phyloP scores from a whole-genome alignment of 768 basidiomycete genomes.

The Rhodosporidiobolus odoratus region DNA sequence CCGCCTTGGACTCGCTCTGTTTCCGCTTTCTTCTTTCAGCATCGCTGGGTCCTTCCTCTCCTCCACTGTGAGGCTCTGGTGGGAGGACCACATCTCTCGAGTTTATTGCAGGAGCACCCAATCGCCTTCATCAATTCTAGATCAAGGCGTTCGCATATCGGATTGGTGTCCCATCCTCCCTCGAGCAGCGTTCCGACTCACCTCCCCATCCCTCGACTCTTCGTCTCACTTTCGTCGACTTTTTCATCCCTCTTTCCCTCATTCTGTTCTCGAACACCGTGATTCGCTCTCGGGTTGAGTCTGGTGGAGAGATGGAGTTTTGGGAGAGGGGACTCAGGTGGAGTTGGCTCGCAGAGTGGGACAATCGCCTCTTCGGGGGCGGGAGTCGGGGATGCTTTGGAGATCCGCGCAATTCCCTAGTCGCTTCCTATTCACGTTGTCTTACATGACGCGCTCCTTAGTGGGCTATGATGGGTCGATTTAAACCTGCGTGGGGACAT shows the following conservation, averaged over 20 bases:
- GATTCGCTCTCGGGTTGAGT: conserved; percentile 4
- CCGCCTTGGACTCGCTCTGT: neutral
- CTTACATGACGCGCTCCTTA: no score
- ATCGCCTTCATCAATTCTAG: neutral
- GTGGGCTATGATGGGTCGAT: conserved; percentile 6
- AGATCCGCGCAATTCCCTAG: conserved; percentile 15
- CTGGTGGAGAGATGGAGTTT: neutral
- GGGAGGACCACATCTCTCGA: conserved; percentile 6
- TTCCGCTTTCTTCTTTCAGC: neutral
- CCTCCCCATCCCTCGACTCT: conserved; percentile 14
- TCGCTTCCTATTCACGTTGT: conserved; percentile 7
- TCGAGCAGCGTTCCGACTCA: conserved; percentile 23
- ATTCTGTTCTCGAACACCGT: neutral
- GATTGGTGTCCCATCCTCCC: conserved; percentile 32
- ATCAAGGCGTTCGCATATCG: conserved; percentile 11
- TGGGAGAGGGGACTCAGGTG: no score
- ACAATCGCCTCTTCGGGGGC: no score
- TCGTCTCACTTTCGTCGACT: no score
- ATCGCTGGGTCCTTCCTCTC: conserved; percentile 2
- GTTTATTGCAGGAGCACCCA: conserved; percentile 28
- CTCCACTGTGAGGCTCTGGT: no score
- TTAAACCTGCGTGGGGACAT: conserved; percentile 13
- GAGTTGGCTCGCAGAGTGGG: conserved; percentile 1
- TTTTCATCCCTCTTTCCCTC: neutral
- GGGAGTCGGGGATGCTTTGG: conserved; percentile 3